A percentile compares a stretch with the other conserved stretches of the same genome.
Conservation (phyloP, 805 yeast genomes). For the Wickerhamiella occidentalis region DNA sequence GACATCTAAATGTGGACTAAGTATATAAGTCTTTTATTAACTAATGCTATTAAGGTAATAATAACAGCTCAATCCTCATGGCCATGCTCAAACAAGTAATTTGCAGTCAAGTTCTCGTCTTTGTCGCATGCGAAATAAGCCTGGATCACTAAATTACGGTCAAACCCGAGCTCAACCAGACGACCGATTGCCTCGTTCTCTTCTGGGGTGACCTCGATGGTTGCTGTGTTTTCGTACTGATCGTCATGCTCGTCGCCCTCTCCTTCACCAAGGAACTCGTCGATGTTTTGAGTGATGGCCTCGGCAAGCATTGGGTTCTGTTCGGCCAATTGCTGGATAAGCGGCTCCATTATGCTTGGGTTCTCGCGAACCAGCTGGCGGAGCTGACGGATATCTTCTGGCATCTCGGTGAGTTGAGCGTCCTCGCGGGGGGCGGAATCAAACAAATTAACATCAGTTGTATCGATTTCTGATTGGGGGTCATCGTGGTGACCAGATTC, state of each 20-base stretch:
- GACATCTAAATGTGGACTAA: neutral
- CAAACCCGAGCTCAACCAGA: conserved; percentile 87
- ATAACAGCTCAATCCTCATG: conserved; percentile 14
- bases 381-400: conserved; percentile 42
- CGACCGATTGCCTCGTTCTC: conserved; percentile 86
- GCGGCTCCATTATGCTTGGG: conserved; percentile 78
- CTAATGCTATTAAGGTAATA: neutral
- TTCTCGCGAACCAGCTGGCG: conserved; percentile 70
- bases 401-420: conserved; percentile 17
- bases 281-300: conserved; percentile 34
- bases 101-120: conserved; percentile 94
- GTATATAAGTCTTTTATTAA: neutral
- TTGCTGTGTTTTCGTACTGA: conserved; percentile 32
- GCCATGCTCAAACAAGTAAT: conserved; percentile 55
- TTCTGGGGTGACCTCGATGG: conserved; percentile 54
- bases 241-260: conserved; percentile 32
- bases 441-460: conserved; percentile 31
- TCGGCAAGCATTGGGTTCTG: conserved; percentile 77
- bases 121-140: conserved; percentile 97
- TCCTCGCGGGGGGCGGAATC: conserved; percentile 17
- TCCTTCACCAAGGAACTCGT: conserved; percentile 17
- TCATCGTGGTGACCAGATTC: conserved; percentile 3
- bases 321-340: conserved; percentile 69
- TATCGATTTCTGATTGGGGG: conserved; percentile 9
- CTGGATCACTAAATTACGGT: conserved; percentile 73